Base-by-base conservation (phyloP, 2,329 filamentous ascomycete species). In the Ophiostoma sp. region DNA sequence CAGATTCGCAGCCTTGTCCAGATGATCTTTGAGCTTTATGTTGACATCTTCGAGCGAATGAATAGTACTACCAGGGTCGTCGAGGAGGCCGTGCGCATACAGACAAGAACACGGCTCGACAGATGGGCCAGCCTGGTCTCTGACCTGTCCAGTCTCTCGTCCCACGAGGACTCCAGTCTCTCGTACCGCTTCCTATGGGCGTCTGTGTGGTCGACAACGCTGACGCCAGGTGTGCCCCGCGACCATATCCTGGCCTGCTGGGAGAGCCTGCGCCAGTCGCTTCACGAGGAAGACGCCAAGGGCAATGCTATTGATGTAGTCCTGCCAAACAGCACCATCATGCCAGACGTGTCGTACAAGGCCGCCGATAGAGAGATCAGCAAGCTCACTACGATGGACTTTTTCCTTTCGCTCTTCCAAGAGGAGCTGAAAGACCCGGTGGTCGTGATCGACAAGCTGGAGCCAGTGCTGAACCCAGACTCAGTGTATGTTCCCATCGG, bases 311-410 rank as follows among this genome's bases (percentile, higher is more conserved):
- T 60, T 38, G 27, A 60, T 60, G 78, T 3, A 12, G 80, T 83
- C 45, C 81, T 98, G 0, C 85, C 89, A 4, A 98, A 99, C 76
- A 98, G 97, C 75, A 85, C 87, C 1, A 85, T 93, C 27, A 96
- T 99, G 88, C 87, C 92, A 0, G 91, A 95, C 71, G 85, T 99
- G 65, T 97, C 94, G 0, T 79, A 87, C 2, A 84, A 85, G n/a
- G 91, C 92, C 0, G 89, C 95, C 7, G 93, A 98, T 71, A 88
- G 92, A 67, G 94, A 99, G 76, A 89, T 97, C 40, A 94, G 92
- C 12, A 93, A 93, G 74, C 83, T 98, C 45, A 97, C 92, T 14
- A 98, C 94, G 0, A 95, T 96, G 86, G 94, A 97, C 75, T 98
- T 98, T 77, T 98, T 99, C 77, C 83, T 93, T 66, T 91, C 89